phyloP scores from a whole-genome alignment of 2,329 filamentous ascomycete genomes.

The Periconia macrospinosa region DNA sequence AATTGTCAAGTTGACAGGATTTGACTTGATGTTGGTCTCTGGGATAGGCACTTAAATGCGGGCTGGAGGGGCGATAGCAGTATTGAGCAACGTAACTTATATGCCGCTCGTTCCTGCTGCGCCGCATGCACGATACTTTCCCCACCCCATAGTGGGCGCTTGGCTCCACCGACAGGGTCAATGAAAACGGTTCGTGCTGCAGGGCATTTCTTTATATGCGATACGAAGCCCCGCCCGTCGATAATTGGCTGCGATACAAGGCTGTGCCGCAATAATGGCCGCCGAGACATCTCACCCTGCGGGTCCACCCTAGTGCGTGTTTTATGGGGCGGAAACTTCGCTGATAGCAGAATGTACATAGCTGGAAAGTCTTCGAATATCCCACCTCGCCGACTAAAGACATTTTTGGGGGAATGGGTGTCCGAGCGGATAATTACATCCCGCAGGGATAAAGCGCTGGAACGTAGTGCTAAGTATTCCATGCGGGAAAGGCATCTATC shows the following conservation, averaged over 20 bases:
- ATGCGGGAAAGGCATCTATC: too few species aligned
- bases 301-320: neutral
- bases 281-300: neutral
- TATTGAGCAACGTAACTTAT: conserved; percentile 2
- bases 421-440: too few species aligned
- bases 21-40: conserved; percentile 4
- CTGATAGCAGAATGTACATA: too few species aligned
- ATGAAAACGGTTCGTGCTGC: neutral
- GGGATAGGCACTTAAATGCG: conserved; percentile 4
- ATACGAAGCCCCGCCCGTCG: neutral
- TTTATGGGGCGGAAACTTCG: conserved; percentile 1
- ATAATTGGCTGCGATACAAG: conserved; percentile 4
- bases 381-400: too few species aligned
- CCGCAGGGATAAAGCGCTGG: too few species aligned
- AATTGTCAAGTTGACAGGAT: conserved; percentile 5
- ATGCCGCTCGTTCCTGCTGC: conserved; percentile 4
- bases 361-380: too few species aligned
- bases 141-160: neutral
- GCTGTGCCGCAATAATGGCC: neutral
- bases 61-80: conserved; percentile 2
- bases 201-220: neutral
- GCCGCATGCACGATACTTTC: conserved; percentile 3
- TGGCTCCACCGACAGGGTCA: too few species aligned
- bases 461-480: too few species aligned
- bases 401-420: too few species aligned